These are phyloP conservation scores for Chlamydomonas sphaeroides DNA, from an alignment of 139 green algal species.

Conservation along the genomic window DNA sequence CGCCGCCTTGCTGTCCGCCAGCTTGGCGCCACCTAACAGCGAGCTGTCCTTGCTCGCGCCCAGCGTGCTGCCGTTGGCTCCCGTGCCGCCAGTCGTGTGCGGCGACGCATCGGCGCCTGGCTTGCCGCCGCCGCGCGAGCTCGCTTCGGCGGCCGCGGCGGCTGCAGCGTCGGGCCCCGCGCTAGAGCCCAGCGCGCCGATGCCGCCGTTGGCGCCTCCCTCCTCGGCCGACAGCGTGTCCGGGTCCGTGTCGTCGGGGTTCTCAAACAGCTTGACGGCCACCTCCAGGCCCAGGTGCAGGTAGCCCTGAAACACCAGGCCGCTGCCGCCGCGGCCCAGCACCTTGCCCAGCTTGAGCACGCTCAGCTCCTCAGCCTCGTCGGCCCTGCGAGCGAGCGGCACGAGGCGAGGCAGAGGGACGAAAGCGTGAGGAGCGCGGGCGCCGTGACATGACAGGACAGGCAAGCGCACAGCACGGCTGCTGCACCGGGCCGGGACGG, in stretches of 20 bases:
- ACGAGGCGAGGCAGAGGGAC: neutral
- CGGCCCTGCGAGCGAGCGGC: neutral
- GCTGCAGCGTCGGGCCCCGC: neutral
- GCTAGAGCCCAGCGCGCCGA: neutral
- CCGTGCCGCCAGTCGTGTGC: neutral
- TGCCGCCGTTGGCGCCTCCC: too few relatives aligned
- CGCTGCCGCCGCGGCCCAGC: constrained; percentile 33
- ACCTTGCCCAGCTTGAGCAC: constrained; percentile 40
- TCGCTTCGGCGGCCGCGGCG: neutral
- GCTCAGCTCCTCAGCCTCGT: constrained; percentile 32
- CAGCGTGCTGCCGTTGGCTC: neutral
- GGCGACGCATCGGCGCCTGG: neutral
- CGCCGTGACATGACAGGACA: neutral
- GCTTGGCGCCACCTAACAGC: too few relatives aligned
- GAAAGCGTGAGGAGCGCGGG: neutral
- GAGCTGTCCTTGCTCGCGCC: neutral
- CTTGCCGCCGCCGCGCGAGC: neutral
- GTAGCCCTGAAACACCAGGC: constrained; percentile 39
- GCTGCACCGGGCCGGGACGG: too few relatives aligned
- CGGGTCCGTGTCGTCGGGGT: constrained; percentile 34
- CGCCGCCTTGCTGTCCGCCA: neutral
- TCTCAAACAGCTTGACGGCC: constrained; percentile 40
- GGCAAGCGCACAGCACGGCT: too few relatives aligned
- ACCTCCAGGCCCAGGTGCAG: constrained; percentile 41
- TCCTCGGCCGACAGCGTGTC: neutral